phyloP scores from a whole-genome alignment of 768 basidiomycete genomes.

The Xanthoconium stramineum region DNA sequence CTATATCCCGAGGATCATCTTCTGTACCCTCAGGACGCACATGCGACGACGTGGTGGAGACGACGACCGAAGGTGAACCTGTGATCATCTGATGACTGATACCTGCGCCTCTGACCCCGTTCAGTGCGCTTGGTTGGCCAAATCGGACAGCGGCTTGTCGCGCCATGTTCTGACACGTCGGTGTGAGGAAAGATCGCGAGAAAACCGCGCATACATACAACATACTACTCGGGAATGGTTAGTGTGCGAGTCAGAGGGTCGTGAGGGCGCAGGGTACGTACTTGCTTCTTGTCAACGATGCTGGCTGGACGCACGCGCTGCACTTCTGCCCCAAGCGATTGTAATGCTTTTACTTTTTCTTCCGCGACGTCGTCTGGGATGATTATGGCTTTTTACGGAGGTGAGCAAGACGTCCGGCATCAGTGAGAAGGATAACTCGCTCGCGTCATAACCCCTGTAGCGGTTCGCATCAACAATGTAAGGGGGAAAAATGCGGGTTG shows the following conservation, averaged over 20 bases:
- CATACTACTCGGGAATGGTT: constrained; percentile 44
- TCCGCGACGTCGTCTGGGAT: constrained; percentile 88
- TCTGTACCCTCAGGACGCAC: constrained; percentile 33
- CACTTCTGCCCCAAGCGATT: constrained; percentile 83
- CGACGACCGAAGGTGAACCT: constrained; percentile 48
- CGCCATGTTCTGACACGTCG: constrained; percentile 71
- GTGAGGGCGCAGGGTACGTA: constrained; percentile 26
- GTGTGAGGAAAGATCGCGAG: neutral
- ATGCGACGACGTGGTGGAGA: constrained; percentile 48
- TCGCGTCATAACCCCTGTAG: constrained; percentile 71
- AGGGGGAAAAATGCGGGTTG: no score
- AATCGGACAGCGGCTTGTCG: constrained; percentile 74
- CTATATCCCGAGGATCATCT: constrained; percentile 38
- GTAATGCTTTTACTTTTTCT: constrained; percentile 86
- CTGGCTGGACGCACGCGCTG: constrained; percentile 90
- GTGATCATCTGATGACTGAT: constrained; percentile 37
- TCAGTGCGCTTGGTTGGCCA: constrained; percentile 40
- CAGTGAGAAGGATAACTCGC: constrained; percentile 36
- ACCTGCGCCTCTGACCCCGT: constrained; percentile 12
- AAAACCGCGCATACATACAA: constrained; percentile 43
- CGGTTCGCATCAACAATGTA: neutral
- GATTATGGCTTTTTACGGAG: constrained; percentile 61
- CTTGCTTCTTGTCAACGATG: constrained; percentile 96
- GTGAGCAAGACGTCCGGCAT: neutral
- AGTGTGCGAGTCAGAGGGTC: neutral